A percentile compares a stretch with the other conserved stretches of the same genome.
These are phyloP conservation scores for Entonaema liquescens DNA, from an alignment of 495 filamentous ascomycete genomes.

Conservation along the genomic window DNA sequence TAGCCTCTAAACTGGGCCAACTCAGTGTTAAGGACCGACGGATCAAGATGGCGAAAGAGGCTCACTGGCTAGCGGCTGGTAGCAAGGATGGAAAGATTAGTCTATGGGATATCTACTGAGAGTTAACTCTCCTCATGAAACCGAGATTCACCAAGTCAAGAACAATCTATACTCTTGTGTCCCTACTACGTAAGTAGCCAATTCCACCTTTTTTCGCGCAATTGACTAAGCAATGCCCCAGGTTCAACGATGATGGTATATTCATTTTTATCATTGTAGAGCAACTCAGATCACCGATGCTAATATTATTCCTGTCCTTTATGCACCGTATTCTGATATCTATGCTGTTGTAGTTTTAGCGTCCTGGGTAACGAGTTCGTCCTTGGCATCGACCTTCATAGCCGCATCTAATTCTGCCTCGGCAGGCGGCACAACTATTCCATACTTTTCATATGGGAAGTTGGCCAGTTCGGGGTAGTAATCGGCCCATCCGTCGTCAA, in stretches of 20 bases:
- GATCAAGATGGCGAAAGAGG: conserved; percentile 68
- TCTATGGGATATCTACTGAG: conserved; percentile 94
- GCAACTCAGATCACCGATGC: neutral
- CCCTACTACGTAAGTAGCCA: neutral
- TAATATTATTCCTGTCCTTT: neutral
- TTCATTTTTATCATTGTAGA: neutral
- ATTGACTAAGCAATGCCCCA: neutral
- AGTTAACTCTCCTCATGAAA: neutral
- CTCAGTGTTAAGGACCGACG: conserved; percentile 69
- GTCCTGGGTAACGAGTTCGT: conserved; percentile 32
- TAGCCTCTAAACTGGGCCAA: conserved; percentile 44
- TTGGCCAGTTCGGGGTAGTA: conserved; percentile 67
- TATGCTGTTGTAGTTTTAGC: conserved; percentile 16
- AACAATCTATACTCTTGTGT: neutral
- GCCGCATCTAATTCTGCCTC: conserved; percentile 49
- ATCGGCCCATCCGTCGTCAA: conserved; percentile 79
- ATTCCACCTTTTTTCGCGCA: neutral
- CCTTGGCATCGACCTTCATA: conserved; percentile 45
- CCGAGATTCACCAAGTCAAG: neutral
- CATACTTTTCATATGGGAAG: conserved; percentile 79
- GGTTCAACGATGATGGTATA: neutral
- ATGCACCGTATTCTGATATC: neutral
- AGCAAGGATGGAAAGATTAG: conserved; percentile 96
- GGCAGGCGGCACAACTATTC: conserved; percentile 60
- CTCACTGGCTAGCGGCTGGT: conserved; percentile 90